phyloP scores from a whole-genome alignment of 1,139 yeast species.

The Geotrichum cucujoidarum region DNA sequence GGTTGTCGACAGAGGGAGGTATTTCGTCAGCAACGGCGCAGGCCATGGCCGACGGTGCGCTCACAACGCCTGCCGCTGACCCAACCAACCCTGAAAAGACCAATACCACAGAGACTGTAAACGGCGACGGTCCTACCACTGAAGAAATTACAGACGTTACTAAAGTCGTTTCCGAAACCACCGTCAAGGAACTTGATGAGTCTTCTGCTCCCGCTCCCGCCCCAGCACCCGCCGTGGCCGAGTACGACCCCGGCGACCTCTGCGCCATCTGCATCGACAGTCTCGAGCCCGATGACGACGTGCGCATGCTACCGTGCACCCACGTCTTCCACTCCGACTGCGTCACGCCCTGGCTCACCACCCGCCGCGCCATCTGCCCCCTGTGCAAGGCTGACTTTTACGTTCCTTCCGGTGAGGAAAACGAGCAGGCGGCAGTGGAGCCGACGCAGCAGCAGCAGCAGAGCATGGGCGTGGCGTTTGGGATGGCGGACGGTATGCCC shows the following conservation, averaged over 20 bases:
- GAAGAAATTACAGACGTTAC: background rate
- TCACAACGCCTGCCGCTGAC: background rate
- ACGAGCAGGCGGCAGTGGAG: background rate
- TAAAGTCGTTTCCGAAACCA: background rate
- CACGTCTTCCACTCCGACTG: constrained; percentile 80
- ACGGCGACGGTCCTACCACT: too few species aligned
- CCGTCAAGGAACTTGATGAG: background rate
- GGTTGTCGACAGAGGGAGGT: constrained; percentile 28
- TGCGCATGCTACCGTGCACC: constrained; percentile 72
- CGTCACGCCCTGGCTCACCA: constrained; percentile 75
- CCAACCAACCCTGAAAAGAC: background rate
- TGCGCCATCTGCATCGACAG: constrained; percentile 77
- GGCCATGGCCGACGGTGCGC: constrained; percentile 2
- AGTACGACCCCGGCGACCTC: constrained; percentile 38
- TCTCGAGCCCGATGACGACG: constrained; percentile 58
- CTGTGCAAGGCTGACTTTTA: constrained; percentile 55
- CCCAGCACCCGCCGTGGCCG: background rate
- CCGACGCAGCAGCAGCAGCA: background rate
- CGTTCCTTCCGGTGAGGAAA: constrained; percentile 9
- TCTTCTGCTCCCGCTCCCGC: background rate
- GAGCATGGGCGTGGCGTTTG: background rate
- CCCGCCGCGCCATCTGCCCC: constrained; percentile 76
- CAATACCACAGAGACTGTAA: background rate
- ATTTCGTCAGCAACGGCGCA: constrained; percentile 21
- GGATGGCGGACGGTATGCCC: background rate